Conservation (phyloP, 192 early-diverging fungal genomes). For the Mortierella hygrophila region DNA sequence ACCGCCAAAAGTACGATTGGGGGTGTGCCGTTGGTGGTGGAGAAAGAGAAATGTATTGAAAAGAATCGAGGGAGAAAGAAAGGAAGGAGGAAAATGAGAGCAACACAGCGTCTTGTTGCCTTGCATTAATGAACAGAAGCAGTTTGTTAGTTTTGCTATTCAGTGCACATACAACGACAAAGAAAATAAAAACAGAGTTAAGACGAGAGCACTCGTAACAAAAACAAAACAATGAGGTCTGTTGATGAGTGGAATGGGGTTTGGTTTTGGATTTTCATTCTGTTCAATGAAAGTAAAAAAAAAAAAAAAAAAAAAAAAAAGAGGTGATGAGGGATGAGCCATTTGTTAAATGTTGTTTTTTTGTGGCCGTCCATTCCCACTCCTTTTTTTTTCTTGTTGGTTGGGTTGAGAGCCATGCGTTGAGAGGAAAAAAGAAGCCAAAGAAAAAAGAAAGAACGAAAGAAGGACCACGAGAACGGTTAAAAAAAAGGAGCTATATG, state of each 20-base stretch:
- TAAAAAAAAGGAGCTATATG: not conserved
- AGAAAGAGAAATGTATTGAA: not conserved
- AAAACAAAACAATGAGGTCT: not conserved
- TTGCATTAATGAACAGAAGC: slow-evolving; percentile 1
- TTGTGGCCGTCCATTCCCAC: not conserved
- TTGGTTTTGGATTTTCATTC: not conserved
- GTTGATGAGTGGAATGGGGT: not conserved
- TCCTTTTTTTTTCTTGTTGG: not conserved
- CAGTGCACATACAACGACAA: too few relatives aligned
- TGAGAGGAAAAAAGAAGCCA: not conserved
- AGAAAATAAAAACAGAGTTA: slow-evolving; percentile 5
- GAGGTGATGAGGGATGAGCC: not conserved
- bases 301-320: not conserved
- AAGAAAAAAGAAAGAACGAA: not conserved
- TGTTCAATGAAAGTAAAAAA: not conserved
- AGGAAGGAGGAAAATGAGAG: not conserved
- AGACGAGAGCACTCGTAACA: not conserved
- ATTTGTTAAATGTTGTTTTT: not conserved
- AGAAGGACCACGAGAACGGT: not conserved
- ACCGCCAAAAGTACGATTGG: not conserved
- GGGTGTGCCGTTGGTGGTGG: not conserved
- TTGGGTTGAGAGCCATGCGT: not conserved
- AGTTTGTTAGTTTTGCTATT: too few relatives aligned
- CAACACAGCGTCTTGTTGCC: slow-evolving; percentile 2
- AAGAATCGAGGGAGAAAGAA: not conserved